phyloP scores from a whole-genome alignment of 305 asterid species.

The Fraxinus xanthoxyloides region DNA sequence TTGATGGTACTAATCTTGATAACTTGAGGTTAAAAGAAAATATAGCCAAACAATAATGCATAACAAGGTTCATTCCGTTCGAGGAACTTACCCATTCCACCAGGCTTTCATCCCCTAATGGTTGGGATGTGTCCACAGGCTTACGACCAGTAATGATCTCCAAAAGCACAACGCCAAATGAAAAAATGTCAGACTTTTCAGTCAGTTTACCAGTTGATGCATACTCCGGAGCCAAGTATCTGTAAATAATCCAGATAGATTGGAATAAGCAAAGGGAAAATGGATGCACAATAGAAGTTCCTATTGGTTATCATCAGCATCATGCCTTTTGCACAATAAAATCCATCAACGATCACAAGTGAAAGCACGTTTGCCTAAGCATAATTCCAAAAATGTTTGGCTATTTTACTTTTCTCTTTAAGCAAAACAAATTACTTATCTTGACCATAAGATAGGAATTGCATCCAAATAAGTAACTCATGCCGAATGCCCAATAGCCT shows the following conservation, averaged over 20 bases:
- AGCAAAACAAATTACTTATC: not conserved
- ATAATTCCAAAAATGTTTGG: not conserved
- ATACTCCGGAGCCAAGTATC: constrained; percentile 73
- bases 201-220: constrained; percentile 74
- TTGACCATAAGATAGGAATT: not conserved
- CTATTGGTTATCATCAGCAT: not conserved
- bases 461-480: not conserved
- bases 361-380: not conserved
- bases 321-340: not conserved
- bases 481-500: not conserved
- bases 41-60: not conserved
- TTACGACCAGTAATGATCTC: constrained; percentile 73
- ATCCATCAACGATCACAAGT: not conserved
- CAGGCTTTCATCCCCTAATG: constrained; percentile 65
- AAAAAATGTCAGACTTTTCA: constrained; percentile 64
- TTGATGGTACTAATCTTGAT: not conserved
- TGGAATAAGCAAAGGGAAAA: constrained; percentile 16
- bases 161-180: constrained; percentile 70
- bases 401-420: not conserved
- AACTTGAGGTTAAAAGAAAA: not conserved
- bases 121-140: constrained; percentile 67
- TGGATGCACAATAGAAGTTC: constrained; percentile 9
- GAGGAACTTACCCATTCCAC: constrained; percentile 62
- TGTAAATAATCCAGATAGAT: constrained; percentile 33
- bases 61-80: not conserved